Base-by-base conservation (phyloP, 352 stramenopile genomes). In the Phytophthora tubulina region DNA sequence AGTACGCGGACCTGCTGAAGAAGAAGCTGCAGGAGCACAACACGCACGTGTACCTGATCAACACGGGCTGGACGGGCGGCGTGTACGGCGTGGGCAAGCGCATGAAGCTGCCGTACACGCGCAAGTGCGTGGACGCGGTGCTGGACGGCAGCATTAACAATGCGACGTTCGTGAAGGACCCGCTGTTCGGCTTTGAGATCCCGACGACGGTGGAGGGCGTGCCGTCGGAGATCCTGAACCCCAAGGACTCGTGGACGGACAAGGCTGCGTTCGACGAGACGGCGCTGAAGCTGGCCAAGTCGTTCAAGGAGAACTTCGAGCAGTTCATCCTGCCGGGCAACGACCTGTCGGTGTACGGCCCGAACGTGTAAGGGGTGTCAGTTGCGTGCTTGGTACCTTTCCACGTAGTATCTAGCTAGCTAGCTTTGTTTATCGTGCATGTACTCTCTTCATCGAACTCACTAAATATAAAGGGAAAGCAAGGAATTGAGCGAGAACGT, bases 41-140 rank as follows among this genome's bases (percentile, higher is more conserved):
- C 59, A 97, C 93, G 50, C 82, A 96, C 56, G 96, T 95, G 49
- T 99, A 94, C 89, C 76, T 99, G 38, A 94, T 99, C 64, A 99
- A 99, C 86, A 99, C 95, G 44, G 97, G 97, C 74, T 99, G 97
- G 97, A 97, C 91, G 45, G 97, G 97, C 57, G 97, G 97, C 58
- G 86, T 92, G 62, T 99, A 73, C 90, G 92, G 71, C 90, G 97
- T 92, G 65, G 97, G 97, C 66, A 91, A 98, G 79, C 94, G 97
- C 79, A 99, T 99, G 97, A 97, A 92, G 65, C 98, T 99, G 70
- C 70, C 83, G 75, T 85, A 80, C 73, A 90, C 84, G 69, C 85
- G 85, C 56, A 91, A 90, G 78, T 92, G 82, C 54, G 85, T 93
- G 44, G 85, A 90, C 60, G 85, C 85, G 27, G 84, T 92, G 71